Conservation (phyloP, 78 protist genomes). For the Dictyostelium firmibasis region DNA sequence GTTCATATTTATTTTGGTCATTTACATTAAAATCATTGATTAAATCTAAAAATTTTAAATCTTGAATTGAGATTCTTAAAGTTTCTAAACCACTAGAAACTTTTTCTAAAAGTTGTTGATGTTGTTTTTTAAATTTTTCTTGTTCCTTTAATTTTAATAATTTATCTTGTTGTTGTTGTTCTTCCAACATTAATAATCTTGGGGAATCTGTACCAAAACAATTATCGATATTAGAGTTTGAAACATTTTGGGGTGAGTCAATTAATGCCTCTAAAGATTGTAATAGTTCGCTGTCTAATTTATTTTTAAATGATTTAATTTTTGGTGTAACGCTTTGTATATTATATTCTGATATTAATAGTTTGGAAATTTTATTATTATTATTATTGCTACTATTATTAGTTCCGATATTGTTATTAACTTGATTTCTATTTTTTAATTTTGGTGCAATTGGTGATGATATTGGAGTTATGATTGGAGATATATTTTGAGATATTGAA, state of each 20-base stretch:
- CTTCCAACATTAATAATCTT: not conserved
- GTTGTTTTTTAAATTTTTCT: not conserved
- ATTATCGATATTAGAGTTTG: not conserved
- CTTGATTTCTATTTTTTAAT: not conserved
- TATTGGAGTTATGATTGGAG: not conserved
- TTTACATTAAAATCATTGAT: not conserved
- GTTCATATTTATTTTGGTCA: not conserved
- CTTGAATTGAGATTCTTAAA: not conserved
- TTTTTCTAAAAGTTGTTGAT: not conserved
- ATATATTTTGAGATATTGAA: not conserved
- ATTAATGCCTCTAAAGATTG: not conserved
- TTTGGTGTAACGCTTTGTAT: not conserved
- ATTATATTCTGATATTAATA: not conserved
- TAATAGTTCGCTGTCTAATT: not conserved
- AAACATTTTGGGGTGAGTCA: not conserved
- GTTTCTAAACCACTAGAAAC: constrained; percentile 8
- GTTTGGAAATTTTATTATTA: not conserved
- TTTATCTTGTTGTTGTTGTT: not conserved
- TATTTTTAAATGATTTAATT: not conserved
- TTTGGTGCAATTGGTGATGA: not conserved
- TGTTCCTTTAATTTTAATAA: not conserved
- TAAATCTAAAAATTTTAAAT: constrained; percentile 1
- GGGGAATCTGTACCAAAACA: not conserved
- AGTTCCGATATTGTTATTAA: too few relatives aligned
- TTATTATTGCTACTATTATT: too few relatives aligned